phyloP scores from a whole-genome alignment of 305 asterid genomes.

The Solanum hybrid region DNA sequence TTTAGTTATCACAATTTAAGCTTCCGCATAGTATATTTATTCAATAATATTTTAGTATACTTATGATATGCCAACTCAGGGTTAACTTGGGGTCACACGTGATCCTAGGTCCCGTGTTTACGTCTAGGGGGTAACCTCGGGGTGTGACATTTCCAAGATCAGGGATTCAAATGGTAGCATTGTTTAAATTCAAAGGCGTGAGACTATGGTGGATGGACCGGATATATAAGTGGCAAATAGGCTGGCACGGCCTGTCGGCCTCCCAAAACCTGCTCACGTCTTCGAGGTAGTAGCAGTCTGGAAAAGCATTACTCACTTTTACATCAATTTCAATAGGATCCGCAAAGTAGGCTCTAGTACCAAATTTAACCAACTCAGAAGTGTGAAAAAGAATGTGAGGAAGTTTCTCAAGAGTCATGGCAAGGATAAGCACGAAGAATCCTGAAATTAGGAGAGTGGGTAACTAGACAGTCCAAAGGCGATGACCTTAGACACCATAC shows the following conservation, averaged over 20 bases:
- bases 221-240: background rate
- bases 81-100: no score
- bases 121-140: no score
- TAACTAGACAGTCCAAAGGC: conserved; percentile 64
- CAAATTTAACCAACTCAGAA: conserved; percentile 72
- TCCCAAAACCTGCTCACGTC: background rate
- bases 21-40: no score
- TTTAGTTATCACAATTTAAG: no score
- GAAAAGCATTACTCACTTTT: background rate
- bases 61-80: no score
- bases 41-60: no score
- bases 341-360: conserved; percentile 68
- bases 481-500: conserved; percentile 62
- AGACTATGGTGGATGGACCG: background rate
- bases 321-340: background rate
- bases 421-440: conserved; percentile 24
- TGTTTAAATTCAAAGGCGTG: background rate
- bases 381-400: conserved; percentile 59
- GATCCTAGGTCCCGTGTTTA: no score
- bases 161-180: background rate
- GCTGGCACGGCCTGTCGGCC: background rate
- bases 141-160: background rate
- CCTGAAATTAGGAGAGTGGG: conserved; percentile 62
- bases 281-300: background rate
- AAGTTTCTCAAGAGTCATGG: conserved; percentile 11